Base-by-base conservation (phyloP, 2,329 filamentous ascomycete genomes). In the Hirsutella rhossiliensis region DNA sequence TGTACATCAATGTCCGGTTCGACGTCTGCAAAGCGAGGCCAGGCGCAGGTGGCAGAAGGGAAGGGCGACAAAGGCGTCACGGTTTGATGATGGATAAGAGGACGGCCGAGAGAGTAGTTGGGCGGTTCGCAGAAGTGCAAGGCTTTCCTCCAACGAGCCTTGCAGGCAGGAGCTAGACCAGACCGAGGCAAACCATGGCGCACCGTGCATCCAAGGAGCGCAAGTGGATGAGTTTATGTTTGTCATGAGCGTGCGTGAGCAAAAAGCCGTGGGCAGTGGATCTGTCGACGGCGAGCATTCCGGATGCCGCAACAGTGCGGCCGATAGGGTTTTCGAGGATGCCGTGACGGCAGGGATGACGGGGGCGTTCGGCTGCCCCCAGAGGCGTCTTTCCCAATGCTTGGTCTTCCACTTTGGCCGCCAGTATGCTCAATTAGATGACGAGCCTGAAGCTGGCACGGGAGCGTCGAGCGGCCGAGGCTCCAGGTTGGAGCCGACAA, bases 271-370 rank as follows among this genome's bases (percentile, higher is more conserved):
- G n/a, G n/a, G n/a, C 32, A 42, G 50, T 47, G 47, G 50, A 54
- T 53, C 52, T 51, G 47, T 45, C 19, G 38, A 49, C 52, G 54
- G 54, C 53, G 52, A 55, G 49, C 44, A 50, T 56, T 53, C 54
- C 54, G 54, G 49, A 56, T 55, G 52, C 48, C 52, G 55, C 54
- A 46, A 48, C 42, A 39, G 42, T 50, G 47, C 40, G 39, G 50
- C 48, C 51, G 51, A 54, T 54, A 50, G 48, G 52, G 52, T 55
- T 54, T 17, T 53, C 37, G 37, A 42, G 36, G 29, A 41, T 19
- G 44, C 42, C 43, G 43, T 44, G 44, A 37, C 42, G 32, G 32
- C n/a, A n/a, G 7, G 34, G 34, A 15, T 11, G 17, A 34, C 17
- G 32, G 32, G 17, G 32, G 13, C 17, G 32, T 34, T 34, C 32